Evolutionary conservation across 2,329 filamentous ascomycete genomes (phyloP), one percentile per base, ranked within the genome.

Genomic region (Didymella lethalis): DNA sequence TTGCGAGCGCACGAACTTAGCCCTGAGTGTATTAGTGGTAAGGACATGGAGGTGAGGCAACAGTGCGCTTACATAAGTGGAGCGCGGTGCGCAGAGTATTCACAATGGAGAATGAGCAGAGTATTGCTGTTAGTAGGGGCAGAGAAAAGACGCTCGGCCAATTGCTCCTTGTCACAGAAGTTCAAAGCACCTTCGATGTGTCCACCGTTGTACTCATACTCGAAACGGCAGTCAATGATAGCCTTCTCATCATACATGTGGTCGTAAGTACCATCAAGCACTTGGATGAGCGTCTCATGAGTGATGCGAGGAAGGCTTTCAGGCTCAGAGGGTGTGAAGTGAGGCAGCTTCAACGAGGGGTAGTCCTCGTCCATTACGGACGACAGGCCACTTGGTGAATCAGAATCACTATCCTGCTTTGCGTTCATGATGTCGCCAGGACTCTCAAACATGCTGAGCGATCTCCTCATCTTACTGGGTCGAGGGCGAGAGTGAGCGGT

Each of bases 191-290:
- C 91, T 67, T 93, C 86, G 73, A 99, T 97, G 77, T 99, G 95
- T 32, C 95, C 95, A 56, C 95, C 95, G 16, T 97, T 90, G 75
- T 96, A 99, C 80, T 99, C 95, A 77, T 99, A 99, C 83, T 99
- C 95, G 75, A 99, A 99, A 20, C 95, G 91, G 77, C 95, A 99
- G 78, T 99, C 95, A 71, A 99, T 90, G 71, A 99, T 85, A 78
- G 96, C 86, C 75, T 92, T 89, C 74, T 93, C 86, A 60, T 93
- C 88, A 76, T 91, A 98, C 25, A 86, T 78, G 26, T 88, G 84
- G 70, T 88, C 86, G 79, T 89, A 97, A 68, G 91, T 90, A 61
- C 93, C 93, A 77, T 97, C 90, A 62, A 99, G 84, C 34, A 99
- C 86, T n/a, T 93, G 86, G 55, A 97, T 80, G 75, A 99, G 85